phyloP scores from a whole-genome alignment of 2,329 filamentous ascomycete species.

The Fusarium xylarioides region DNA sequence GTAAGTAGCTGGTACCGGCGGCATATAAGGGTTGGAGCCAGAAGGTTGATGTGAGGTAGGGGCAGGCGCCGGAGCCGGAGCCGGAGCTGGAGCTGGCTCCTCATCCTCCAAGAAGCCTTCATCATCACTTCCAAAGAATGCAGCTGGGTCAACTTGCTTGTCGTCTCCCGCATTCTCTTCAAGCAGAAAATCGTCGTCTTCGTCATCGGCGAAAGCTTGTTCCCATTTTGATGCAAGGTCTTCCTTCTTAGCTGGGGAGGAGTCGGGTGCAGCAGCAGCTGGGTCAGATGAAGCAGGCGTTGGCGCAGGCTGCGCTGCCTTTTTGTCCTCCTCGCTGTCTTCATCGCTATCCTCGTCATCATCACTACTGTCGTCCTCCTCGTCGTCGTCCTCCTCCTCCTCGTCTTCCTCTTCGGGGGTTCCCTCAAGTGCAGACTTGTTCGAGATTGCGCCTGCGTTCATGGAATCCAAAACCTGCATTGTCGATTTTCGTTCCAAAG shows the following conservation, averaged over 20 bases:
- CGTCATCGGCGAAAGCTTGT: conserved; percentile 78
- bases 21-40: conserved; percentile 42
- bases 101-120: conserved; percentile 82
- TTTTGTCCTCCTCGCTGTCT: conserved; percentile 10
- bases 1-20: conserved; percentile 30
- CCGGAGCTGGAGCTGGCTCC: conserved; percentile 45
- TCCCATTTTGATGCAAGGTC: conserved; percentile 86
- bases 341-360: background rate
- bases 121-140: conserved; percentile 83
- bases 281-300: conserved; percentile 33
- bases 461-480: conserved; percentile 69
- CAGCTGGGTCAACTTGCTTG: conserved; percentile 65
- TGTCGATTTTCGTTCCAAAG: conserved; percentile 75
- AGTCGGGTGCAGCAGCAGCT: conserved; percentile 33
- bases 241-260: conserved; percentile 53
- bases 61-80: conserved; percentile 2
- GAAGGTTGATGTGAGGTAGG: conserved; percentile 12
- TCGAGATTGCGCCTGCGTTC: conserved; percentile 46
- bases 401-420: conserved; percentile 40
- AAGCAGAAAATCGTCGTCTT: conserved; percentile 72
- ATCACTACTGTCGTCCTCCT: background rate
- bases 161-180: conserved; percentile 60
- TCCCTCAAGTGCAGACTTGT: conserved; percentile 47
- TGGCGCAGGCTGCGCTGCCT: conserved; percentile 20
- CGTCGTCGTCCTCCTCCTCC: background rate